phyloP scores from a whole-genome alignment of 176 grass and related monocot genomes.

The Pontederia crassipes region DNA sequence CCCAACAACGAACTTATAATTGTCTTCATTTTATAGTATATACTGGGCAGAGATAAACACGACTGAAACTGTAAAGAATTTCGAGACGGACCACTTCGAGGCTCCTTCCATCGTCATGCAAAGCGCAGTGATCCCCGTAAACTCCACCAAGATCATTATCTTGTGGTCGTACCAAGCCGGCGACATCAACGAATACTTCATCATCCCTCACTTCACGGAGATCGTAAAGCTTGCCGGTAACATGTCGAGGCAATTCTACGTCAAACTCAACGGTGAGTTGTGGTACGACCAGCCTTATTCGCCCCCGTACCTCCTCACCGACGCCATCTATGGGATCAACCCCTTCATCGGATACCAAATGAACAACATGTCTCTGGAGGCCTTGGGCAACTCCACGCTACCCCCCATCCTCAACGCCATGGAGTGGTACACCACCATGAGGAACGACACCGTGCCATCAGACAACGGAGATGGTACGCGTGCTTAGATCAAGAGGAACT shows the following conservation, averaged over 20 bases:
- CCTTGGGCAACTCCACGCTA: slow-evolving; percentile 29
- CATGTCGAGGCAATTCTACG: slow-evolving; percentile 7
- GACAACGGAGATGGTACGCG: slow-evolving; percentile 36
- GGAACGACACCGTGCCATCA: slow-evolving; percentile 13
- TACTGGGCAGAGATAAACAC: neutral
- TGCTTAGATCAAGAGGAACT: neutral
- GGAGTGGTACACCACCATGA: slow-evolving; percentile 34
- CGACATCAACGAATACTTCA: neutral
- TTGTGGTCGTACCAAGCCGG: neutral
- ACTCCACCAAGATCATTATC: neutral
- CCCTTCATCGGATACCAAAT: neutral
- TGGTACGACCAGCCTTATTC: slow-evolving; percentile 18
- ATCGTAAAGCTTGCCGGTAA: neutral
- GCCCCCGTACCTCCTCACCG: slow-evolving; percentile 3
- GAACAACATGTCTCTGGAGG: slow-evolving; percentile 26
- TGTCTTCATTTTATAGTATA: no score
- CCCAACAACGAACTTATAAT: no score
- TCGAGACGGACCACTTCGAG: neutral
- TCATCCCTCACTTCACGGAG: slow-evolving; percentile 2
- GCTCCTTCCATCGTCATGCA: neutral
- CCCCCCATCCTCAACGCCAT: slow-evolving; percentile 48
- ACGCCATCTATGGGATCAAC: slow-evolving; percentile 15
- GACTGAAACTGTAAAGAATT: neutral
- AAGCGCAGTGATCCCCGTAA: neutral
- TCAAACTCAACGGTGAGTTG: neutral